Evolutionary conservation across 805 yeast genomes (phyloP).

Genomic region (Kregervanrija fluxuum): DNA sequence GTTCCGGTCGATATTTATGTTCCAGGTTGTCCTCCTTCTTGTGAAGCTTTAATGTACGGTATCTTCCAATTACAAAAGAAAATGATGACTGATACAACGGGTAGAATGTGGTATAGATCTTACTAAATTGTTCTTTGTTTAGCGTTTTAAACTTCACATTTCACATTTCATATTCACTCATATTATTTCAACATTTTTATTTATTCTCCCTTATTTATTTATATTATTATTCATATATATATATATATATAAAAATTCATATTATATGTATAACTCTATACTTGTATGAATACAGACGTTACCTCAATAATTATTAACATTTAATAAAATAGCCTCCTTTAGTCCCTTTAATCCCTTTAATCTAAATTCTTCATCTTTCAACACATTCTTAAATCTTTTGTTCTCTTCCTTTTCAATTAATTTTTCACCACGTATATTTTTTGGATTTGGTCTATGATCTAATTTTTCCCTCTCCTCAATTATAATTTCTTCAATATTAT

Average conservation of each 20-base stretch:
- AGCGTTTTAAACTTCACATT: neutral
- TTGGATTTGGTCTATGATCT: slow-evolving; percentile 30
- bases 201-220: slow-evolving; percentile 2
- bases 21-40: slow-evolving; percentile 90
- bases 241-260: neutral
- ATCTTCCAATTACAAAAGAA: slow-evolving; percentile 84
- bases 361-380: slow-evolving; percentile 49
- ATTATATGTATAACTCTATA: slow-evolving; percentile 1
- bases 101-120: slow-evolving; percentile 79
- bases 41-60: slow-evolving; percentile 88
- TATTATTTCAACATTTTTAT: slow-evolving; percentile 1
- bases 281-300: slow-evolving; percentile 2
- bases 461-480: slow-evolving; percentile 28
- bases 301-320: slow-evolving; percentile 8
- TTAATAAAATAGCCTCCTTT: slow-evolving; percentile 44
- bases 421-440: slow-evolving; percentile 36
- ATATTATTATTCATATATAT: neutral
- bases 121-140: slow-evolving; percentile 15
- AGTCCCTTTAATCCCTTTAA: slow-evolving; percentile 59
- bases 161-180: slow-evolving; percentile 1
- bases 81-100: slow-evolving; percentile 75
- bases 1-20: slow-evolving; percentile 87
- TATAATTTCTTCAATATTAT: slow-evolving; percentile 10
- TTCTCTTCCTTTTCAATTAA: slow-evolving; percentile 39
- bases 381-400: slow-evolving; percentile 48